Evolutionary conservation across 148 eudicot species (phyloP).

Genomic region (Suaeda aralocaspica): DNA sequence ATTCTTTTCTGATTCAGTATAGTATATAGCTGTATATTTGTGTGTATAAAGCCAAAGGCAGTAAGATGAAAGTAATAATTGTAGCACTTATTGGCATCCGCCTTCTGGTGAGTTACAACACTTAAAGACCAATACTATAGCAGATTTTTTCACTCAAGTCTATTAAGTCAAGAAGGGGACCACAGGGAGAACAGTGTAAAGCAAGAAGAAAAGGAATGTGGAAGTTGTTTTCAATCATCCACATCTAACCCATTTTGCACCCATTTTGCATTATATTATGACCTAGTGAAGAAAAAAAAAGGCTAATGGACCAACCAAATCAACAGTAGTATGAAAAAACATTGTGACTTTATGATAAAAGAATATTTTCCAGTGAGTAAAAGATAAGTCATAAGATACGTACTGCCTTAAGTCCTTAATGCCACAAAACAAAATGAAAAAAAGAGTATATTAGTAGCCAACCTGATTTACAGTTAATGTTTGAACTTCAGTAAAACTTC

Average conservation of each 20-base stretch:
- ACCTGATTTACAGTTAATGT: constrained; percentile 6
- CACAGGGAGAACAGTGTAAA: constrained; percentile 2
- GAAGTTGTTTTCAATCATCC: constrained; percentile 26
- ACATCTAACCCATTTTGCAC: constrained; percentile 16
- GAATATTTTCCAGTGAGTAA: not conserved
- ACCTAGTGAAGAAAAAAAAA: constrained; percentile 8
- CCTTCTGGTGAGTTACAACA: constrained; percentile 21
- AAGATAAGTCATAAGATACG: constrained; percentile 9
- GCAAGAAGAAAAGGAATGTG: constrained; percentile 10
- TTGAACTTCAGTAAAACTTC: not conserved
- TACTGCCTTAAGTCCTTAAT: not conserved
- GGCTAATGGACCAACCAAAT: constrained; percentile 20
- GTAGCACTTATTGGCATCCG: constrained; percentile 20
- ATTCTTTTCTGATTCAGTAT: constrained; percentile 24
- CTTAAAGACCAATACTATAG: constrained; percentile 6
- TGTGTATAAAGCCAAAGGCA: constrained; percentile 32
- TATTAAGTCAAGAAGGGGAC: constrained; percentile 5
- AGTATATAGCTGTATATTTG: constrained; percentile 30
- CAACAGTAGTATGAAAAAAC: constrained; percentile 9
- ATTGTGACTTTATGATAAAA: not conserved
- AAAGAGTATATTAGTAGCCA: not conserved
- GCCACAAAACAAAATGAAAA: too few species aligned
- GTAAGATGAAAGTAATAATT: constrained; percentile 22
- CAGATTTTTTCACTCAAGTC: not conserved
- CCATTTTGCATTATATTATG: constrained; percentile 11